phyloP scores from a whole-genome alignment of 148 eudicot genomes.

The Cornus florida region DNA sequence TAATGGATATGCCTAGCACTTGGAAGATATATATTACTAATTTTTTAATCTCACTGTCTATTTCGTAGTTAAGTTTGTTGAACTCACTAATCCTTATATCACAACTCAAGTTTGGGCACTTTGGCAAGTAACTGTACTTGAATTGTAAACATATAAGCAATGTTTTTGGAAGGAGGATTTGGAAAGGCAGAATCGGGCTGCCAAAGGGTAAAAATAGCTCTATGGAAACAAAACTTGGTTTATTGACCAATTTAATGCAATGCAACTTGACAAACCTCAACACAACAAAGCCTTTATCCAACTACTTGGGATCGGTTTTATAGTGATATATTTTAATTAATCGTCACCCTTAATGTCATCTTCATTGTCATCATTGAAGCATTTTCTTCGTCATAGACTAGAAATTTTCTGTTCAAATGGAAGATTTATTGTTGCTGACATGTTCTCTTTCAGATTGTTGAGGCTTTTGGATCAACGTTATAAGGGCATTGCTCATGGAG shows the following conservation, averaged over 20 bases:
- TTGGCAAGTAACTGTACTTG: neutral
- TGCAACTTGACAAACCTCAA: neutral
- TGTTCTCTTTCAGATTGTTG: conserved; percentile 57
- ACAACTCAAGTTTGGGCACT: neutral
- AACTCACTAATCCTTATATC: neutral
- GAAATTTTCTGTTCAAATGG: neutral
- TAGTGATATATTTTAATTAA: neutral
- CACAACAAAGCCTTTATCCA: neutral
- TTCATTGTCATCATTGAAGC: neutral
- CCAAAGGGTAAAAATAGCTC: neutral
- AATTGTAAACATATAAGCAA: neutral
- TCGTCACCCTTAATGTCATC: neutral
- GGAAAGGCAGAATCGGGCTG: neutral
- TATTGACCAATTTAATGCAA: neutral
- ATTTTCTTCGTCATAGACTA: neutral
- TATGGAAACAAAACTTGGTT: neutral
- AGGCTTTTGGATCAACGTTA: conserved; percentile 92
- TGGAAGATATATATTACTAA: neutral
- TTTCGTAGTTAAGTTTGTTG: too few relatives aligned
- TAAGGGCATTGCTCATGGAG: conserved; percentile 94
- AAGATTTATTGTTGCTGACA: neutral
- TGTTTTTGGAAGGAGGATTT: neutral
- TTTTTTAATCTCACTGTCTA: neutral
- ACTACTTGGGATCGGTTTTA: neutral
- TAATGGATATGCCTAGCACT: neutral